Evolutionary conservation across 331 rosid genomes (phyloP).

Genomic region (Rosa hybrid): DNA sequence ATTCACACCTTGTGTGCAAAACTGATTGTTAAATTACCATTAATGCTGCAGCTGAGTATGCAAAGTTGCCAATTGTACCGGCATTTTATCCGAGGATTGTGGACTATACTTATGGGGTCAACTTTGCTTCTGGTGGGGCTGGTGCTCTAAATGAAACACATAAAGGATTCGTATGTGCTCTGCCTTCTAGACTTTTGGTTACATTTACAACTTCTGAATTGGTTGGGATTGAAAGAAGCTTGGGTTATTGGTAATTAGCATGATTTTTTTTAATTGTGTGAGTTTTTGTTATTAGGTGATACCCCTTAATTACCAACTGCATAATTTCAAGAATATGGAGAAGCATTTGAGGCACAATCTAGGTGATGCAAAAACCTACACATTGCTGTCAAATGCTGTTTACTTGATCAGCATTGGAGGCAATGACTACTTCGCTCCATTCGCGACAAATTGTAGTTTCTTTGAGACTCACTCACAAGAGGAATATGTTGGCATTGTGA

Average conservation of each 20-base stretch:
- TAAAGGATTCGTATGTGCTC: constrained; percentile 22
- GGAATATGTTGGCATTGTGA: constrained; percentile 47
- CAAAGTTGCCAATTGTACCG: constrained; percentile 25
- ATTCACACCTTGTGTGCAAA: neutral
- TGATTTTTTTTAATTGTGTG: neutral
- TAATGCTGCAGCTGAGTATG: constrained; percentile 25
- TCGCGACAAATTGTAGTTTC: neutral
- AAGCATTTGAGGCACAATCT: constrained; percentile 7
- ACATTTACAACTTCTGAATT: neutral
- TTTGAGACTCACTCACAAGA: constrained; percentile 18
- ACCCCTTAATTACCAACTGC: constrained; percentile 10
- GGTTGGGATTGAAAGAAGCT: too few relatives aligned
- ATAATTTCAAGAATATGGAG: neutral
- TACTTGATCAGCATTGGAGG: constrained; percentile 25
- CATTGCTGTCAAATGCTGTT: constrained; percentile 18
- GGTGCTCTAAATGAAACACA: constrained; percentile 26
- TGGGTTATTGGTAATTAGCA: neutral
- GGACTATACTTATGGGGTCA: constrained; percentile 19
- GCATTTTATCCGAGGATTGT: constrained; percentile 14
- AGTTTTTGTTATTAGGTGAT: neutral
- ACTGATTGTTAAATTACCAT: neutral
- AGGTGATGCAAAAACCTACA: constrained; percentile 14
- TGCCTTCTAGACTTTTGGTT: neutral
- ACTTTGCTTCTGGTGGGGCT: constrained; percentile 31
- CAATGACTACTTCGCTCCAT: constrained; percentile 12